These are phyloP conservation scores for Chytriomyces sp. DNA, from an alignment of 192 early-diverging fungal species.

Conservation along the genomic window DNA sequence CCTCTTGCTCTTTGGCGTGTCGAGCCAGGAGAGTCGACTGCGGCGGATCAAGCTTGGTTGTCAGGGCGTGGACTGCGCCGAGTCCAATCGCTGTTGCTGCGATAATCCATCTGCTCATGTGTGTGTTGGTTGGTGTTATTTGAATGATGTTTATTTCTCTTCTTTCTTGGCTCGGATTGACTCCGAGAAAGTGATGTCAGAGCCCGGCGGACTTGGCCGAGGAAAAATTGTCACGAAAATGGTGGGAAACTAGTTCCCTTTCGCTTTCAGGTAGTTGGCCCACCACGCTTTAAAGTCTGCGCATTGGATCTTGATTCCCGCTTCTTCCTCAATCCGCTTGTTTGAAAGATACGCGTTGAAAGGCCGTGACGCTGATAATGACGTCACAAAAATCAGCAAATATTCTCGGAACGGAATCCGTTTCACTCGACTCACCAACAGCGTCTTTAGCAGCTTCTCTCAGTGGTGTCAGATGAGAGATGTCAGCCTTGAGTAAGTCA, in stretches of 20 bases:
- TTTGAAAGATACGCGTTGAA: slow-evolving; percentile 71
- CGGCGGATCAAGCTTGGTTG: too few species aligned
- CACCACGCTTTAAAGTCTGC: slow-evolving; percentile 67
- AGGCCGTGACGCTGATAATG: slow-evolving; percentile 60
- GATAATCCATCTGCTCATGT: too few species aligned
- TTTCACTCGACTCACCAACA: not conserved
- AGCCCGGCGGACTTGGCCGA: too few species aligned
- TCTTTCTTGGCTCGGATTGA: too few species aligned
- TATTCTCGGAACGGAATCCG: slow-evolving; percentile 5
- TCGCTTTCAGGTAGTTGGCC: slow-evolving; percentile 22
- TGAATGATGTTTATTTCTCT: too few species aligned
- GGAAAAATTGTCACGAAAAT: too few species aligned
- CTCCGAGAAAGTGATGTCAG: too few species aligned
- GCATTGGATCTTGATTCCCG: slow-evolving; percentile 51
- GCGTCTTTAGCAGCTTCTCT: slow-evolving; percentile 34
- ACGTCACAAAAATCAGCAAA: not conserved
- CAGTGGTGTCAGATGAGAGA: slow-evolving; percentile 59
- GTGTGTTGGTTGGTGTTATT: too few species aligned
- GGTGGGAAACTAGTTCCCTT: not conserved
- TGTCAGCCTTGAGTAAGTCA: slow-evolving; percentile 42
- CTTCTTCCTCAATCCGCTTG: slow-evolving; percentile 58
- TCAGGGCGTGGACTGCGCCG: too few species aligned
- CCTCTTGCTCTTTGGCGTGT: too few species aligned
- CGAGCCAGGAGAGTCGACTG: too few species aligned
- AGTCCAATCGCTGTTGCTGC: too few species aligned